Evolutionary conservation across 208 protist species (phyloP).

Genomic region (Trypanosoma avium): DNA sequence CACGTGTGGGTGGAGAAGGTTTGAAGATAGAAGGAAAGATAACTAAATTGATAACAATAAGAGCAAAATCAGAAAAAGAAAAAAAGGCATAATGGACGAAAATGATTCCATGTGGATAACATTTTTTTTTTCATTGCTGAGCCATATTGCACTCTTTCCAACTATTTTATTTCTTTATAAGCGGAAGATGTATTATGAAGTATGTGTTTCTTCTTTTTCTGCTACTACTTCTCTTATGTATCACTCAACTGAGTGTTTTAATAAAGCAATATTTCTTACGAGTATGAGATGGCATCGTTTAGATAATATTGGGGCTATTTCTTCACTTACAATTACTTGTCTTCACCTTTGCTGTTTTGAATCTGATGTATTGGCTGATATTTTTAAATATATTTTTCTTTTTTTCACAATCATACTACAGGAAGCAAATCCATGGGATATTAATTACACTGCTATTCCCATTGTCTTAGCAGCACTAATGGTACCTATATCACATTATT

Average conservation of each 20-base stretch:
- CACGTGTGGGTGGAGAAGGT: too few species aligned
- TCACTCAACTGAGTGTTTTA: conserved; percentile 28
- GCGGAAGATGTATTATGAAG: conserved; percentile 31
- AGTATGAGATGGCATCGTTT: conserved; percentile 34
- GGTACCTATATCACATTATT: conserved; percentile 14
- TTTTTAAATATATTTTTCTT: conserved; percentile 28
- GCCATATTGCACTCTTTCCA: conserved; percentile 48
- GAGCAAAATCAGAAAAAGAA: background rate
- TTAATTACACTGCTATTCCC: conserved; percentile 26
- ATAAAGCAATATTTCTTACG: conserved; percentile 24
- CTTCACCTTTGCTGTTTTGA: conserved; percentile 28
- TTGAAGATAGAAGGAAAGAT: background rate
- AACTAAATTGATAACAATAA: background rate
- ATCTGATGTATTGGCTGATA: conserved; percentile 8
- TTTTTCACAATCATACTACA: conserved; percentile 31
- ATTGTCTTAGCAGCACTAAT: conserved; percentile 15
- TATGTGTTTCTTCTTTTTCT: conserved; percentile 27
- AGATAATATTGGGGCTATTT: conserved; percentile 35
- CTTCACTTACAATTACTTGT: conserved; percentile 19
- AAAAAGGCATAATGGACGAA: background rate
- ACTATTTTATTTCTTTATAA: conserved; percentile 31
- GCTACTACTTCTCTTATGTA: conserved; percentile 30
- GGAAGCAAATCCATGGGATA: conserved; percentile 32
- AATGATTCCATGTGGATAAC: conserved; percentile 10
- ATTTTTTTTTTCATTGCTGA: conserved; percentile 58